Conservation (phyloP, 768 basidiomycete species). For the Hypholoma fasciculare region DNA sequence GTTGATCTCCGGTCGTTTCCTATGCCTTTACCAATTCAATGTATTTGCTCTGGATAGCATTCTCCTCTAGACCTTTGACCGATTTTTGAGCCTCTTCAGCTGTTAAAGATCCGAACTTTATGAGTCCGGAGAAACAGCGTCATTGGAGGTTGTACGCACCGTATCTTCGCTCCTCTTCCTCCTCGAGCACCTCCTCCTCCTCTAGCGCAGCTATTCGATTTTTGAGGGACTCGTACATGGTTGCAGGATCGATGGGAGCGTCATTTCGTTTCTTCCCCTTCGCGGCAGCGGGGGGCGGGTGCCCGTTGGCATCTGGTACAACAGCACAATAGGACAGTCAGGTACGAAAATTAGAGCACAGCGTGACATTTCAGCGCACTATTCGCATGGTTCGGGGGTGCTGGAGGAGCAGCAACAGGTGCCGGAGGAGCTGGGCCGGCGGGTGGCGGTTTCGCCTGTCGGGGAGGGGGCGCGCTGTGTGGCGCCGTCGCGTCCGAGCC, state of each 20-base stretch:
- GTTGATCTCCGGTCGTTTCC: conserved; percentile 11
- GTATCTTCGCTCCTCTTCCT: conserved; percentile 81
- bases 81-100: conserved; percentile 89
- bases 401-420: conserved; percentile 57
- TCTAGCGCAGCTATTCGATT: conserved; percentile 87
- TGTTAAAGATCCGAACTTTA: conserved; percentile 29
- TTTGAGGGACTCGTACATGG: conserved; percentile 88
- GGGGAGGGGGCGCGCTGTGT: conserved; percentile 36
- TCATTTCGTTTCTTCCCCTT: conserved; percentile 79
- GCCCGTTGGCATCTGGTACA: conserved; percentile 42
- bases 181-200: conserved; percentile 83
- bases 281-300: conserved; percentile 29
- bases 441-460: conserved; percentile 53
- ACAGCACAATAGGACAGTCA: conserved; percentile 27
- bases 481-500: conserved; percentile 36
- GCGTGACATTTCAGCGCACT: conserved; percentile 24
- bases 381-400: conserved; percentile 45
- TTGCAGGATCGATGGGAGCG: conserved; percentile 73
- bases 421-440: conserved; percentile 60
- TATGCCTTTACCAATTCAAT: conserved; percentile 71
- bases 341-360: conserved; percentile 28
- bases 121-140: conserved; percentile 11
- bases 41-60: conserved; percentile 82
- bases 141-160: conserved; percentile 46
- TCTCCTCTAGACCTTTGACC: conserved; percentile 81